Base-by-base conservation (phyloP, 257 asterid genomes). In the Scutellaria barbata region DNA sequence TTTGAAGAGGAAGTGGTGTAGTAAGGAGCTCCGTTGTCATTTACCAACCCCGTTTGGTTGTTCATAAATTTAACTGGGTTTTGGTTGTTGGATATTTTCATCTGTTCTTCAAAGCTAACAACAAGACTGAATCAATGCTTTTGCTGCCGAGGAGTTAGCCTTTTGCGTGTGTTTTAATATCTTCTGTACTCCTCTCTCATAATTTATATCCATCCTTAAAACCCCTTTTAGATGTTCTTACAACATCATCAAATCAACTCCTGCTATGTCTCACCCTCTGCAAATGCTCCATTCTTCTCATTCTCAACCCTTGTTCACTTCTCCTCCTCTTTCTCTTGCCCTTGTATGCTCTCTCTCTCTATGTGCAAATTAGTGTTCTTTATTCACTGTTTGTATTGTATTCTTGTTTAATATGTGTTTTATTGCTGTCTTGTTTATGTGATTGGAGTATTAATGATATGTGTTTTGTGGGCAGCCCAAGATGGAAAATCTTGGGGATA, bases 401-500 rank as follows among this genome's bases (percentile, higher is more conserved):
- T 35, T 50, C 5, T 75, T 69, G 42, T 12, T 18, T 61, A 10
- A 9, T 0, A 53, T 53, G 13, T 53, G 6, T 16, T 8, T 52
- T 52, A 1, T 53, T 53, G 3, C 3, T 53, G 3, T 50, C 2
- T 14, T n/a, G 6, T 48, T 56, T 22, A 22, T 64, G 47, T 45
- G 63, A 17, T 73, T 71, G 46, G 33, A 54, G 45, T 46, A 2
- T 68, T 14, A 35, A 58, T 13, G 5, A 10, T 51, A 0, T 65
- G 57, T 22, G 45, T 70, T 17, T 72, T 52, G 55, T 76, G 83
- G 81, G 86, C 87, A 84, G 81, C 89, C 92, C 25, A 90, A 87
- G 84, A 88, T 89, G 92, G 97, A 90, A 74, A 85, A 82, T 68
- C 53, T 72, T 67, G 87, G 87, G 62, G 97, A 85, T 8, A 81